Evolutionary conservation across 1,284 basidiomycete genomes (phyloP).

Genomic region (Sanghuangporus sanghuang): DNA sequence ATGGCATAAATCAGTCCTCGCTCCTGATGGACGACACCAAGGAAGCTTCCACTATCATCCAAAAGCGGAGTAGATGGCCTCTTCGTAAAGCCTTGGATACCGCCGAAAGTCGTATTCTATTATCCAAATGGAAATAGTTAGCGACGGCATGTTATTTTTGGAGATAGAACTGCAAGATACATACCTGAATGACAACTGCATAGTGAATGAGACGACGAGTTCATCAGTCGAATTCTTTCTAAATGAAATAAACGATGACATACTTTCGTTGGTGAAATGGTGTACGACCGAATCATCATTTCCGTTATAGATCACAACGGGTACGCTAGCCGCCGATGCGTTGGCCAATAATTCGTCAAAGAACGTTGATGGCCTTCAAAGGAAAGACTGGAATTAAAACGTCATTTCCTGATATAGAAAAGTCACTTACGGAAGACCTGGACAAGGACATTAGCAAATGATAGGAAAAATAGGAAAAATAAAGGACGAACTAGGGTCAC

Average conservation of each 20-base stretch:
- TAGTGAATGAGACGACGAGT: not conserved
- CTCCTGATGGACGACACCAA: conserved; percentile 69
- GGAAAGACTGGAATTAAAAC: not conserved
- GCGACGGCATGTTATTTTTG: too few relatives aligned
- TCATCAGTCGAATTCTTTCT: conserved; percentile 8
- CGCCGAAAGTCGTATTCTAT: conserved; percentile 68
- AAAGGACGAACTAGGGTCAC: conserved; percentile 40
- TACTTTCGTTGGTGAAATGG: conserved; percentile 61
- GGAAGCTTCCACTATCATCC: conserved; percentile 51
- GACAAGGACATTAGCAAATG: not conserved
- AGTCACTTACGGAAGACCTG: conserved; percentile 41
- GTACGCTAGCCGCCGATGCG: conserved; percentile 42
- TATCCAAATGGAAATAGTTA: not conserved
- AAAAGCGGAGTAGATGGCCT: conserved; percentile 61
- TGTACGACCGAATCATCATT: conserved; percentile 64
- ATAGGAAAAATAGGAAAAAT: not conserved
- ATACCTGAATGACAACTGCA: conserved; percentile 58
- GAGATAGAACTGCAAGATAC: conserved; percentile 7
- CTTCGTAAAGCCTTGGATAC: conserved; percentile 63
- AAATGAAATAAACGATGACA: not conserved
- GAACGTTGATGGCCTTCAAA: conserved; percentile 53
- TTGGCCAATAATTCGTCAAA: conserved; percentile 60
- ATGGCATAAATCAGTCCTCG: conserved; percentile 62
- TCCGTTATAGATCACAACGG: conserved; percentile 57
- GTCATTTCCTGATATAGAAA: not conserved